Base-by-base conservation (phyloP, 164 flowering plant genomes). In the Magnolia kwangsiensis region DNA sequence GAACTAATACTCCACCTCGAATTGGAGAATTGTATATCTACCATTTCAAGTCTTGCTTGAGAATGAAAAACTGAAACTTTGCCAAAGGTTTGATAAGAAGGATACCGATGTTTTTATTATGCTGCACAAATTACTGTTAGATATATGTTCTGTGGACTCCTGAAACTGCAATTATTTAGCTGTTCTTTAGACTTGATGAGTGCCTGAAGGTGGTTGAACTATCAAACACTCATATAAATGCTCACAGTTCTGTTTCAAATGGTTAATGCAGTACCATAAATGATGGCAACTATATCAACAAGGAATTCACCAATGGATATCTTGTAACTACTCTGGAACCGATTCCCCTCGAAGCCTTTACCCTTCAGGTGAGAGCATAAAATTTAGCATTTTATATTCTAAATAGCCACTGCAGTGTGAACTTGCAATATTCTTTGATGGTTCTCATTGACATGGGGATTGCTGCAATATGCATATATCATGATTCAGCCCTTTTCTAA, bases 321-420 rank as follows among this genome's bases (percentile, higher is more conserved):
- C 84, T 95, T 81, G 95, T 95, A 8, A 95, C 99, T 73, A 93
- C 93, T 70, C 50, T 84, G 51, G 88, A 85, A 75, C 99, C 97
- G 71, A 95, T 95, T 80, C 99, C 99, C 67, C 78, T 89, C 73
- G 96, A 91, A 79, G 97, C 97, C 67, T 95, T 95, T 84, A 89
- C 92, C 71, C 97, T 93, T 85, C 98, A 95, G 97, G 99, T 95
- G 61, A 86, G 84, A 66, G 55, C 23, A 14, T 77, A 49, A 75
- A 23, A 50, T 63, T 74, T 70, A 21, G 50, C 58, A 66, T 67
- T 51, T 14, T 10, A 7, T 49, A 23, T 21, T 55, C 61, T 55
- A 55, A 55, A 55, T 55, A 11, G 61, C 18, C 16, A 16, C 18
- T 55, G 18, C 18, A 8, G 18, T 16, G 16, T 55, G 45, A 37